Conservation (phyloP, 257 asterid species). For the Ilex asprella region DNA sequence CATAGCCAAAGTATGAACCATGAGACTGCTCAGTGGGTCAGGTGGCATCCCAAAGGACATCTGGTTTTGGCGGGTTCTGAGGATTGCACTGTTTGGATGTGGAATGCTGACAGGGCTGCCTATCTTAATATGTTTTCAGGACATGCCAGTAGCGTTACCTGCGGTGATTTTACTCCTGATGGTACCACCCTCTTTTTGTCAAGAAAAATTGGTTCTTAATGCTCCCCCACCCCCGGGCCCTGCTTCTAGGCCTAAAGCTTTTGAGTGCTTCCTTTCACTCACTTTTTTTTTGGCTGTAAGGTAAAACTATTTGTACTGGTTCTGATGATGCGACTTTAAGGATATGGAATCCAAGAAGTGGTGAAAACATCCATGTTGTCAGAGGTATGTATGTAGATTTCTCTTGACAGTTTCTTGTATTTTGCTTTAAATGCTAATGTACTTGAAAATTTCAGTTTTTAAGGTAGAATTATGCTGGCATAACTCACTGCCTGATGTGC, state of each 20-base stretch:
- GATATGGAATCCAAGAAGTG: slow-evolving; percentile 75
- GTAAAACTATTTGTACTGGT: slow-evolving; percentile 72
- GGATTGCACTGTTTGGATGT: slow-evolving; percentile 78
- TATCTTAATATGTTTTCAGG: slow-evolving; percentile 55
- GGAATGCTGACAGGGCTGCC: slow-evolving; percentile 78
- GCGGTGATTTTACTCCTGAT: slow-evolving; percentile 93
- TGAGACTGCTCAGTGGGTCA: slow-evolving; percentile 65
- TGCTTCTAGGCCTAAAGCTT: background rate
- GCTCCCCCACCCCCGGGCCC: too few species aligned
- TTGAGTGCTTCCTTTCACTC: background rate
- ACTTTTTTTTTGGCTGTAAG: slow-evolving; percentile 25
- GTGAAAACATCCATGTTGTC: slow-evolving; percentile 58
- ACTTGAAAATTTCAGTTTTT: too few species aligned
- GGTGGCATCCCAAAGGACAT: slow-evolving; percentile 94
- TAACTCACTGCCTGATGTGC: too few species aligned
- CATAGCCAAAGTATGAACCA: slow-evolving; percentile 10
- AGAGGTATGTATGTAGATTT: slow-evolving; percentile 37
- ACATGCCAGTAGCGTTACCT: slow-evolving; percentile 69
- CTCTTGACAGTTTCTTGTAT: too few species aligned
- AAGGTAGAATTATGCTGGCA: too few species aligned
- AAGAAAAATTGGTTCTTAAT: background rate
- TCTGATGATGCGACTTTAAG: slow-evolving; percentile 91
- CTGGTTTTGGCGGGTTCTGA: slow-evolving; percentile 90
- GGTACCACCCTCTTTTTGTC: slow-evolving; percentile 34
- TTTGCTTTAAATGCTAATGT: too few species aligned